Conservation (phyloP, 164 flowering plant species). For the Santalum album region DNA sequence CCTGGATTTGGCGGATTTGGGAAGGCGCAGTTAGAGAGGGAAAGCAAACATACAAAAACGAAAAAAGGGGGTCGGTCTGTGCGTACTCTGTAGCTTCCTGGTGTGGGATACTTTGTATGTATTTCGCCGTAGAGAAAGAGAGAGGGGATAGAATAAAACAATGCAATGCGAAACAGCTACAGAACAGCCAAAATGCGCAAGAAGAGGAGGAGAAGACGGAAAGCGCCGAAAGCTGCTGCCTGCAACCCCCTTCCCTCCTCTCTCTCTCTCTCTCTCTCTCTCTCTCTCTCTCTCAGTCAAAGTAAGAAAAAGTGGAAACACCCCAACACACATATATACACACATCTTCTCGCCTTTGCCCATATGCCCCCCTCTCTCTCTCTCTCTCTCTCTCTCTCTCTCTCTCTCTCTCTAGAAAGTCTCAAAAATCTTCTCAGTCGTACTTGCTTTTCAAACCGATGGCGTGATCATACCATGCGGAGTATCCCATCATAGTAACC, state of each 20-base stretch:
- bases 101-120: background rate
- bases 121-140: background rate
- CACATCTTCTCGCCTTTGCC: too few relatives aligned
- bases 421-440: too few relatives aligned
- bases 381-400: too few relatives aligned
- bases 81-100: background rate
- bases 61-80: background rate
- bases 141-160: constrained; percentile 2
- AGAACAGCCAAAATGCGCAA: background rate
- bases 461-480: too few relatives aligned
- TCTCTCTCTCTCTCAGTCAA: constrained; percentile 17
- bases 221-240: constrained; percentile 49
- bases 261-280: background rate
- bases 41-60: background rate
- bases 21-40: background rate
- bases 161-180: constrained; percentile 1
- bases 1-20: background rate
- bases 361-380: too few relatives aligned
- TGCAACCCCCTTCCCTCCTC: constrained; percentile 8
- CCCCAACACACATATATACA: too few relatives aligned
- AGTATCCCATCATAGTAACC: too few relatives aligned
- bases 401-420: too few relatives aligned
- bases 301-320: too few relatives aligned
- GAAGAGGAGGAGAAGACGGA: too few relatives aligned
- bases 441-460: too few relatives aligned